A percentile compares a stretch with the other conserved stretches of the same genome.
Conservation (phyloP, 768 basidiomycete genomes). For the Suillus luteus region DNA sequence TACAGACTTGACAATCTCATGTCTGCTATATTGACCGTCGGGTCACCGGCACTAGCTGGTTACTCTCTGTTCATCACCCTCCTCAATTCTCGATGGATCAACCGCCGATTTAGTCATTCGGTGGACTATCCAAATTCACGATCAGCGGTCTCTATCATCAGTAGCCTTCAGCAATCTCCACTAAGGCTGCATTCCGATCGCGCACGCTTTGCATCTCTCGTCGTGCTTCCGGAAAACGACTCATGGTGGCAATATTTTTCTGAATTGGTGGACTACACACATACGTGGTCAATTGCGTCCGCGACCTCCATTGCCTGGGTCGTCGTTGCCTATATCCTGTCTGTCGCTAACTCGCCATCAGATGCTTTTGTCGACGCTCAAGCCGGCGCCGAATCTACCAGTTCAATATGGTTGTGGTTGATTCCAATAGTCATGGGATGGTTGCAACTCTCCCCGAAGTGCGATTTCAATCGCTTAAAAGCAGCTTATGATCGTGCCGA, state of each 20-base stretch:
- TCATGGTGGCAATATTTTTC: conserved; percentile 37
- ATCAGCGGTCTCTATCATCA: conserved; percentile 32
- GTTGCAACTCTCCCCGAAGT: conserved; percentile 38
- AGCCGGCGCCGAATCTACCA: conserved; percentile 11
- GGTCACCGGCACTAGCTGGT: conserved; percentile 46
- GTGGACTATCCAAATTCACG: conserved; percentile 28
- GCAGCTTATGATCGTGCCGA: conserved; percentile 33
- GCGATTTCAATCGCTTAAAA: conserved; percentile 30
- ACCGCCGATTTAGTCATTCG: conserved; percentile 29
- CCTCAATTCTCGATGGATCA: conserved; percentile 45
- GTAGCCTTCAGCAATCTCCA: conserved; percentile 40
- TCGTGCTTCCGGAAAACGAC: conserved; percentile 40
- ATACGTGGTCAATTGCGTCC: conserved; percentile 38
- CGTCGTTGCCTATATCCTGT: conserved; percentile 29
- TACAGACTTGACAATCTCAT: conserved; percentile 43
- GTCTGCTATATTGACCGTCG: conserved; percentile 45
- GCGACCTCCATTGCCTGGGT: conserved; percentile 41
- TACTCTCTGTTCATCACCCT: conserved; percentile 47
- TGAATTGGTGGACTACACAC: conserved; percentile 33
- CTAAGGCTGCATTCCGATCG: conserved; percentile 24
- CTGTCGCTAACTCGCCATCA: conserved; percentile 32
- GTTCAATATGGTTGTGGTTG: conserved; percentile 41
- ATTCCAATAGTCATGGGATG: conserved; percentile 37
- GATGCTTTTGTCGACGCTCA: neutral
- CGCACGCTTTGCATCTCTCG: conserved; percentile 35